Evolutionary conservation across 768 basidiomycete genomes (phyloP).

Genomic region (Multifurca ochricompacta): DNA sequence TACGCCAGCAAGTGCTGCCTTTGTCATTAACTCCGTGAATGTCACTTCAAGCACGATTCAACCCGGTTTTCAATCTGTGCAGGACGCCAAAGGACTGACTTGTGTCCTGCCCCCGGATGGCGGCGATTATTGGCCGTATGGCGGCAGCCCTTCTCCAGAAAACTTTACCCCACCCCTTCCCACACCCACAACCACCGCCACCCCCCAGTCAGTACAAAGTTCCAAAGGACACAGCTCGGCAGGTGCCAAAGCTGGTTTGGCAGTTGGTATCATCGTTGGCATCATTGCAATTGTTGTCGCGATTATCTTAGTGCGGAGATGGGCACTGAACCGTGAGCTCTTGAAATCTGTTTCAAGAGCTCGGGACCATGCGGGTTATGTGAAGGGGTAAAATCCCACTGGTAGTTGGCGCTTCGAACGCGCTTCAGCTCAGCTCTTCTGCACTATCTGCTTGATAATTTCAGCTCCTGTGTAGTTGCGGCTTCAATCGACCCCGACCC

Average conservation of each 20-base stretch:
- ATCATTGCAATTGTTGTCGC: constrained; percentile 34
- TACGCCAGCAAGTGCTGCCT: constrained; percentile 49
- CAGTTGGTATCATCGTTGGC: constrained; percentile 43
- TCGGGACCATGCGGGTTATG: background rate
- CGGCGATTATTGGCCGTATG: constrained; percentile 69
- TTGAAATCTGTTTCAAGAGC: background rate
- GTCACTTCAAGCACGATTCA: constrained; percentile 40
- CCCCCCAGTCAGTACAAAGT: constrained; percentile 14
- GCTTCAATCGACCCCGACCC: no score
- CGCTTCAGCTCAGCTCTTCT: no score
- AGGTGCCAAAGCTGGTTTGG: constrained; percentile 40
- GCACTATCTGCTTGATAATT: no score
- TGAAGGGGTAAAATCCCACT: background rate
- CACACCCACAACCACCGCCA: constrained; percentile 18
- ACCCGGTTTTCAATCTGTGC: constrained; percentile 41
- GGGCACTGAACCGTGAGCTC: constrained; percentile 29
- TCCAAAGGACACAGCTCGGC: constrained; percentile 22
- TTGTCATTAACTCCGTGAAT: constrained; percentile 45
- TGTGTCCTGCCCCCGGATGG: constrained; percentile 62
- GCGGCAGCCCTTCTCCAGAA: constrained; percentile 35
- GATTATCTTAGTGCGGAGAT: constrained; percentile 43
- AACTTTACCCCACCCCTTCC: constrained; percentile 24
- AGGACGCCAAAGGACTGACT: constrained; percentile 49
- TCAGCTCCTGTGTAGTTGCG: no score
- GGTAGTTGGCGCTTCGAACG: background rate